A percentile compares a stretch with the other conserved stretches of the same genome.
These are phyloP conservation scores for Spirogloea muscicola DNA, from an alignment of 139 green algal genomes.

Conservation along the genomic window DNA sequence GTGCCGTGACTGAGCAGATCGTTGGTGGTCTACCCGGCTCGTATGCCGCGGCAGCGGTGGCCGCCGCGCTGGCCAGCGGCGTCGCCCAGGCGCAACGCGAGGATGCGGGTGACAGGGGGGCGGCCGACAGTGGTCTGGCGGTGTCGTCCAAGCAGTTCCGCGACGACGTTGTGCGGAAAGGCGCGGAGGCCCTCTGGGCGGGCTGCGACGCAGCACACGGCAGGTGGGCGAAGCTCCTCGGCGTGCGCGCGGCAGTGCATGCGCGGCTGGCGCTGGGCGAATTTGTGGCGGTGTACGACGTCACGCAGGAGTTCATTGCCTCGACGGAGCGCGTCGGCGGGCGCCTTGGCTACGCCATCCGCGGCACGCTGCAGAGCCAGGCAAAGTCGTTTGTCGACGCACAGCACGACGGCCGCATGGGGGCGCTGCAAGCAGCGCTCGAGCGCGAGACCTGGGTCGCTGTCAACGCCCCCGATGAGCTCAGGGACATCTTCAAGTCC, in stretches of 20 bases:
- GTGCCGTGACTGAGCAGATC: slow-evolving; percentile 28
- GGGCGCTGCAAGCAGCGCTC: slow-evolving; percentile 6
- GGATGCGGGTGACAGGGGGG: slow-evolving; percentile 7
- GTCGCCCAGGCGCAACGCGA: slow-evolving; percentile 4
- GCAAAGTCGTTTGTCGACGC: slow-evolving; percentile 66
- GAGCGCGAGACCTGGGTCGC: slow-evolving; percentile 35
- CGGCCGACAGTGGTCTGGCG: too few relatives aligned
- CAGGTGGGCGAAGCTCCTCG: slow-evolving; percentile 71
- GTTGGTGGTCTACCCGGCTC: slow-evolving; percentile 15
- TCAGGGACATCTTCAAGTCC: slow-evolving; percentile 32
- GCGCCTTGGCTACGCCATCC: slow-evolving; percentile 45
- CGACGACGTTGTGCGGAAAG: slow-evolving; percentile 43
- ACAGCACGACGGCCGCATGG: slow-evolving; percentile 17
- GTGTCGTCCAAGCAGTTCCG: background rate
- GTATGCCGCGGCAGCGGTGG: slow-evolving; percentile 30
- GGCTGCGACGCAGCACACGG: slow-evolving; percentile 62
- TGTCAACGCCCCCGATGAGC: slow-evolving; percentile 26
- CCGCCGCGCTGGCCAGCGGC: slow-evolving; percentile 29
- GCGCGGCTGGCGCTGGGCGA: slow-evolving; percentile 21
- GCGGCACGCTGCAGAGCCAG: slow-evolving; percentile 61
- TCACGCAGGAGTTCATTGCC: slow-evolving; percentile 32
- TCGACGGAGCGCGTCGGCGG: slow-evolving; percentile 40
- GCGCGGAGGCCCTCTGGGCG: slow-evolving; percentile 34
- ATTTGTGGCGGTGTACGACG: slow-evolving; percentile 34
- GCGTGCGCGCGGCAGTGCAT: slow-evolving; percentile 39